phyloP scores from a whole-genome alignment of 495 filamentous ascomycete genomes.

The Bacidia rubella region DNA sequence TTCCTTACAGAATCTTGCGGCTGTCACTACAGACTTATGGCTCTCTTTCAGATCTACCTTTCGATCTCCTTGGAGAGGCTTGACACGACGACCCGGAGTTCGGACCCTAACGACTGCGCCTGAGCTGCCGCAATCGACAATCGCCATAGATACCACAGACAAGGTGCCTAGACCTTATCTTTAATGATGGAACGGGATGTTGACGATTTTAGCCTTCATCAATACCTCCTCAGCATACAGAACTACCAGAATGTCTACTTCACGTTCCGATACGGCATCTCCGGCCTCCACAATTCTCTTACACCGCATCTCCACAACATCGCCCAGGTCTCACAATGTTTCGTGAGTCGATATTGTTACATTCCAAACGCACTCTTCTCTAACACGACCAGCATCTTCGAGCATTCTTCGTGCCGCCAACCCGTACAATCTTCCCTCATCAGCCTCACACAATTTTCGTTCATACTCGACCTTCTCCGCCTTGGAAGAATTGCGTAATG shows the following conservation, averaged over 20 bases:
- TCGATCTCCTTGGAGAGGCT: conserved; percentile 25
- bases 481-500: conserved; percentile 7
- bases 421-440: conserved; percentile 15
- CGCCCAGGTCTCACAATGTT: background rate
- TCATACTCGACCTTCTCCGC: conserved; percentile 28
- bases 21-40: conserved; percentile 32
- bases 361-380: background rate
- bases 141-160: background rate
- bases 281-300: background rate
- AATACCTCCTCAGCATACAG: conserved; percentile 1
- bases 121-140: conserved; percentile 1
- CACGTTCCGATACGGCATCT: conserved; percentile 13
- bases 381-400: conserved; percentile 3
- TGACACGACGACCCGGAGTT: conserved; percentile 9
- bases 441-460: conserved; percentile 19
- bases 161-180: background rate
- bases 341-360: background rate
- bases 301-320: background rate
- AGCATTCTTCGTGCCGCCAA: conserved; percentile 18
- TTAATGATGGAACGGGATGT: background rate
- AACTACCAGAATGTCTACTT: conserved; percentile 17
- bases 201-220: background rate
- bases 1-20: conserved; percentile 24
- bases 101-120: background rate
- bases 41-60: conserved; percentile 32